Evolutionary conservation across 805 yeast genomes (phyloP), one percentile per base, ranked within the genome.

Genomic region (Saccharomycopsis javanensis): DNA sequence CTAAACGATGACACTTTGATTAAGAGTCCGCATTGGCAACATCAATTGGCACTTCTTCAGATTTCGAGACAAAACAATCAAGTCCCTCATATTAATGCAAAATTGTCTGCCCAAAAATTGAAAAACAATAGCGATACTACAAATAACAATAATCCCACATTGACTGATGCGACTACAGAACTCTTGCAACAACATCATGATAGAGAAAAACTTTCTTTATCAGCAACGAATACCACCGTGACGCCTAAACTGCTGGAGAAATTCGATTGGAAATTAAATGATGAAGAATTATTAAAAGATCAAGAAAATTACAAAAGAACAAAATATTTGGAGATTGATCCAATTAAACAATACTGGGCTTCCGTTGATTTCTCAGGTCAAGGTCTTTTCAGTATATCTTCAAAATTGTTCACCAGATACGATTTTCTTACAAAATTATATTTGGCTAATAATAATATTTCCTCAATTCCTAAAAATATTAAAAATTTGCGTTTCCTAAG

Each of bases 331-430:
- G 60, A 50, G 61, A 62, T 52, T 55, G 64, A 23, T 64, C 69
- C 51, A 65, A 63, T 60, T 82, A 85, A 83, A 59, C 97, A 91
- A 72, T 78, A 87, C 67, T 94, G 99, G 99, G 86, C 95, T 55
- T 92, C 91, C 5, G 74, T 94, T 62, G 99, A 94, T 72, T 75
- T 92, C 62, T 83, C 95, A 62, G 97, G 97, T 59, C 96, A 94
- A 70, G 88, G 92, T 34, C 75, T 94, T 55, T 74, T 81, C 61
- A 78, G 80, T 57, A 63, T 92, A 31, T 80, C 88, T n/a, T 80
- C 85, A 20, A 82, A 83, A 64, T 71, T 94, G 51, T 89, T 89
- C 75, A 80, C 82, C 51, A 20, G 59, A 52, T 94, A 90, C 70
- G 79, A 79, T 60, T 94, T 94, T 65, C 77, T 94, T 65, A 94